Evolutionary conservation across 2,329 filamentous ascomycete species (phyloP).

Genomic region (Hymenoscyphus scutula): DNA sequence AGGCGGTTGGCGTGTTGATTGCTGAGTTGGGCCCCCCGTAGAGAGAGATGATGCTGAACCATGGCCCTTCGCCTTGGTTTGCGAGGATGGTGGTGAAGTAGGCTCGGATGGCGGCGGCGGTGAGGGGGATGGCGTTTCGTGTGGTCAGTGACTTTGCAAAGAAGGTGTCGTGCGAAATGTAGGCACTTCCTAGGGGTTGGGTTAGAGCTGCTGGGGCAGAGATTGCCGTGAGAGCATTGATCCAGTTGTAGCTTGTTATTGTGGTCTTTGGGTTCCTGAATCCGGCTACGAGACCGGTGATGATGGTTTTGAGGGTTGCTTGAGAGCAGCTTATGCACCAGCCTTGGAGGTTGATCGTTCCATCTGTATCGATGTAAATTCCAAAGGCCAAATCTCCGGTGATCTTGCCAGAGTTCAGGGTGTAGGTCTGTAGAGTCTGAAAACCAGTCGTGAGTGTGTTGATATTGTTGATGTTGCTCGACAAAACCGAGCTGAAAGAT

Average conservation of each 20-base stretch:
- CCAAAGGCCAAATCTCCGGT: constrained; percentile 43
- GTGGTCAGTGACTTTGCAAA: constrained; percentile 52
- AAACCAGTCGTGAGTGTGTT: constrained; percentile 33
- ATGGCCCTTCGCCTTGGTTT: constrained; percentile 20
- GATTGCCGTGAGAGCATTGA: constrained; percentile 8
- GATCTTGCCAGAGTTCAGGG: constrained; percentile 40
- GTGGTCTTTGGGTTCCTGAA: constrained; percentile 24
- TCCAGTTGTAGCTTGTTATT: constrained; percentile 3
- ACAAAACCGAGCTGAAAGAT: constrained; percentile 15
- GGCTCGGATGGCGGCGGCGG: background rate
- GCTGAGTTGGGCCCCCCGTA: constrained; percentile 23
- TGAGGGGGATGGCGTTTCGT: constrained; percentile 5
- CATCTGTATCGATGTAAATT: constrained; percentile 41
- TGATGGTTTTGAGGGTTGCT: constrained; percentile 39
- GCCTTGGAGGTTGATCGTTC: constrained; percentile 38
- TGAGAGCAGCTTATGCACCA: constrained; percentile 41
- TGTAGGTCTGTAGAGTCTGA: constrained; percentile 42
- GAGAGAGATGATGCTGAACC: constrained; percentile 28
- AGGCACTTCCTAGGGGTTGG: constrained; percentile 42
- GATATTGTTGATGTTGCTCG: constrained; percentile 18
- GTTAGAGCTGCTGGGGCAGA: constrained; percentile 11
- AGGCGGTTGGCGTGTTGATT: constrained; percentile 18
- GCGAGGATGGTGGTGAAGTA: constrained; percentile 9
- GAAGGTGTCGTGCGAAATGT: constrained; percentile 45
- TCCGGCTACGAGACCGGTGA: constrained; percentile 40